Base-by-base conservation (phyloP, 2,329 filamentous ascomycete species). In the Penicillium sp. region DNA sequence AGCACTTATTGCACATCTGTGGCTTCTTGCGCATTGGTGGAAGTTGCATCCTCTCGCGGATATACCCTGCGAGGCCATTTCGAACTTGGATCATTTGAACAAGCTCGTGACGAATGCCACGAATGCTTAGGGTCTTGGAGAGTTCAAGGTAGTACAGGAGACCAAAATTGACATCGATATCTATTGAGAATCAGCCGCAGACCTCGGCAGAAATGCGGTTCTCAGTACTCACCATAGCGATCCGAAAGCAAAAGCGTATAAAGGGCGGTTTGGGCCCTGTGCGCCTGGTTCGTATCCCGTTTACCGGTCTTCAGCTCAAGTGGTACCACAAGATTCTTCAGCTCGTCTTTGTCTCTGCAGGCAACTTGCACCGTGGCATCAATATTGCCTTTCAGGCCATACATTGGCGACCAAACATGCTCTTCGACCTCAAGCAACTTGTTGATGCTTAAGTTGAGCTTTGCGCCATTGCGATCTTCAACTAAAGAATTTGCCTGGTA, bases 351-450 rank as follows among this genome's bases (percentile, higher is more conserved):
- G 57, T 96, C 89, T 56, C 85, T 81, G 81, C 97, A 90, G 0
- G 85, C 86, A 16, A 95, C 89, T 77, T 99, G 91, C 1, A 99
- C 90, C 0, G 95, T 98, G 31, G 95, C 95, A 77, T 99, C 95
- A 60, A 99, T 95, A 68, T 98, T 99, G 33, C 95, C 95, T 75
- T 99, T 99, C 16, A 99, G 81, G 0, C 95, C 95, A 72, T 96
- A 99, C 86, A 92, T 94, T 0, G 95, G 95, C 6, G 94, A 98
- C 95, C 95, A 99, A 31, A 99, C 88, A 71, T 98, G 95, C 75
- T 99, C 95, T 73, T 99, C 95, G 10, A 99, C 91, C 71, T 98
- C 95, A 14, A 99, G 87, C 31, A 99, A 81, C 72, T 98, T 99
- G 69, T 89, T 96, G 66, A 99, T 88, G 66, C 90, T 92, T 84